Percentiles rank a stretch among this genome's conserved stretches.
These are phyloP conservation scores for Posidonia australis DNA, from an alignment of 106 monocot genomes.

Conservation along the genomic window DNA sequence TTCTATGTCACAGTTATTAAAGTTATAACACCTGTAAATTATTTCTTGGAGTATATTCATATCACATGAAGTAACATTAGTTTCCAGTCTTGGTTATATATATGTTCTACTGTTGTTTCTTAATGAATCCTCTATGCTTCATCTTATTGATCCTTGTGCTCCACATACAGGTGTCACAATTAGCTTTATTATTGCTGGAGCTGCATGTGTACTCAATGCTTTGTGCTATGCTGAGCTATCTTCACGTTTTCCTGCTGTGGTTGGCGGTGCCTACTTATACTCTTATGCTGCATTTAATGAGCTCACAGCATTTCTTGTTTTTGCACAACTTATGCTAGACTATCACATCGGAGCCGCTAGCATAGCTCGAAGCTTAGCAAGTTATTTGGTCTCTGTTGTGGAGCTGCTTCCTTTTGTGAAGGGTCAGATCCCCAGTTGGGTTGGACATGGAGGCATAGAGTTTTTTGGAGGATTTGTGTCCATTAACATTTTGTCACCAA, in stretches of 20 bases:
- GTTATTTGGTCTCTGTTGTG: slow-evolving; percentile 65
- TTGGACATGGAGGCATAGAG: slow-evolving; percentile 75
- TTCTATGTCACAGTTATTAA: too few species aligned
- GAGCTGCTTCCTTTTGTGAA: slow-evolving; percentile 77
- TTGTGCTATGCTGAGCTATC: slow-evolving; percentile 94
- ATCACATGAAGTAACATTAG: neutral
- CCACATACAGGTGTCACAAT: slow-evolving; percentile 73
- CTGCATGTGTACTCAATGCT: slow-evolving; percentile 81
- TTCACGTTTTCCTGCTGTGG: slow-evolving; percentile 84
- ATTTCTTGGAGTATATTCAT: too few species aligned
- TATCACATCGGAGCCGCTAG: slow-evolving; percentile 99
- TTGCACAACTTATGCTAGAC: slow-evolving; percentile 88
- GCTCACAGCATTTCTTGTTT: slow-evolving; percentile 89
- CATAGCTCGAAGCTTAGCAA: slow-evolving; percentile 86
- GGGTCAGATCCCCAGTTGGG: slow-evolving; percentile 75
- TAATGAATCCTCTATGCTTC: neutral
- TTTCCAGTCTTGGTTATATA: neutral
- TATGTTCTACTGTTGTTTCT: neutral
- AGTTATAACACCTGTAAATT: too few species aligned
- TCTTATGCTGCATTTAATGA: slow-evolving; percentile 89
- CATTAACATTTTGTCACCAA: slow-evolving; percentile 79
- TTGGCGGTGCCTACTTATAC: slow-evolving; percentile 96
- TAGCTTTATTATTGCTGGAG: slow-evolving; percentile 91
- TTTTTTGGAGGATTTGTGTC: slow-evolving; percentile 81
- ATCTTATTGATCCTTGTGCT: neutral